Conservation (phyloP, 2,329 filamentous ascomycete species). For the Plectosphaerella cucumerina region DNA sequence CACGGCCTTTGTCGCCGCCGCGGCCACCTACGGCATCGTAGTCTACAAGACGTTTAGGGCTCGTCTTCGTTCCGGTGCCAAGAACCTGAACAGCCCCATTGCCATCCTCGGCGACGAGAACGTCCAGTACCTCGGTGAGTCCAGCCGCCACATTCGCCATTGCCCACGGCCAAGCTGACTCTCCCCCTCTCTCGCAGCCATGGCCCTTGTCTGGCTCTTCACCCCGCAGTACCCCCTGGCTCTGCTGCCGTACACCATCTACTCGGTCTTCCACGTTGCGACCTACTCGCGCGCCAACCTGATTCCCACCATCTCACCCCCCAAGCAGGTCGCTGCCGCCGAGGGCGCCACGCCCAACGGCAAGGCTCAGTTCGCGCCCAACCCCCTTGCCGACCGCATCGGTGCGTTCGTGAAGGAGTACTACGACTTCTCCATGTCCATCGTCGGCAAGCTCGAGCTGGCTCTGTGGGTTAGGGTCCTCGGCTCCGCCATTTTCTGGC, state of each 20-base stretch:
- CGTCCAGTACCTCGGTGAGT: conserved; percentile 91
- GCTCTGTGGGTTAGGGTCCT: conserved; percentile 79
- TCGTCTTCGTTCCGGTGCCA: conserved; percentile 69
- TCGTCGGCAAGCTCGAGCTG: conserved; percentile 87
- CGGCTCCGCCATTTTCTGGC: conserved; percentile 79
- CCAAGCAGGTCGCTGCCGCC: conserved; percentile 47
- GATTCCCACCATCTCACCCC: conserved; percentile 78
- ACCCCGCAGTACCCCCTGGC: conserved; percentile 85
- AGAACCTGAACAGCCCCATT: conserved; percentile 54
- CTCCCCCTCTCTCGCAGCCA: conserved; percentile 48
- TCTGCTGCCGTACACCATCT: conserved; percentile 90
- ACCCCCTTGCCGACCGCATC: conserved; percentile 74
- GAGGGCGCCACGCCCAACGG: conserved; percentile 51
- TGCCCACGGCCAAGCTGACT: neutral
- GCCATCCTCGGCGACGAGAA: conserved; percentile 84
- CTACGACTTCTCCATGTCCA: conserved; percentile 93
- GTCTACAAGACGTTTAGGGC: conserved; percentile 97
- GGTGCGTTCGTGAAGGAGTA: conserved; percentile 95
- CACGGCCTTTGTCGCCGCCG: conserved; percentile 82
- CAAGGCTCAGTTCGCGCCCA: conserved; percentile 50
- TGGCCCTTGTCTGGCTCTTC: conserved; percentile 95
- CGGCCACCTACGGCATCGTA: conserved; percentile 93
- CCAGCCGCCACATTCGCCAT: conserved; percentile 5
- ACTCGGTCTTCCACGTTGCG: conserved; percentile 97
- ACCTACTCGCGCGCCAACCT: conserved; percentile 94